phyloP scores from a whole-genome alignment of 495 filamentous ascomycete species.

The Terfezia claveryi region DNA sequence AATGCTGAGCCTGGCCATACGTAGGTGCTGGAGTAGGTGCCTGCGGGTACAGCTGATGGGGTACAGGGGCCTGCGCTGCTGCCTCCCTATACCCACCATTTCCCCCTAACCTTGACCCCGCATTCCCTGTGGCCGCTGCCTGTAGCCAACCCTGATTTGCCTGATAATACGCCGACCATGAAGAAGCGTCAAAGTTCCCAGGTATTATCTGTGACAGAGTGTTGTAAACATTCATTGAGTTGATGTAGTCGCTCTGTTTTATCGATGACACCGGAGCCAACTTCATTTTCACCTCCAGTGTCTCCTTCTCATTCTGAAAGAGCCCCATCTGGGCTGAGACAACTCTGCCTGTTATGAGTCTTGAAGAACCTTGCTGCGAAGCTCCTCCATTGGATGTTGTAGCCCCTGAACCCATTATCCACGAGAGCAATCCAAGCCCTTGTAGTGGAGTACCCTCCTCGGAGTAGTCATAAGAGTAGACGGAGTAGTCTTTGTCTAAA shows the following conservation, averaged over 20 bases:
- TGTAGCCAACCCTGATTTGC: constrained; percentile 33
- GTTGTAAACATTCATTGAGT: constrained; percentile 32
- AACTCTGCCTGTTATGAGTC: constrained; percentile 76
- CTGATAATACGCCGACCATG: constrained; percentile 43
- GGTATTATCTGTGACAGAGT: constrained; percentile 30
- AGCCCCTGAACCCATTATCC: constrained; percentile 41
- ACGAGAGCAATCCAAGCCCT: constrained; percentile 88
- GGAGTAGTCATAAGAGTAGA: constrained; percentile 93
- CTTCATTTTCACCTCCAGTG: constrained; percentile 79
- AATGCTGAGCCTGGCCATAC: not conserved
- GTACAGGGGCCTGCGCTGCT: constrained; percentile 5
- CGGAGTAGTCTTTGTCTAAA: constrained; percentile 73
- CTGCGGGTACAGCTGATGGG: not conserved
- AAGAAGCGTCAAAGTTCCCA: constrained; percentile 42
- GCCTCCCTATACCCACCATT: constrained; percentile 26
- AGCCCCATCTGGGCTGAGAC: constrained; percentile 63
- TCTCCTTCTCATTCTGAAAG: constrained; percentile 71
- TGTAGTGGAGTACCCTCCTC: constrained; percentile 83
- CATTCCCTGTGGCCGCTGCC: constrained; percentile 13
- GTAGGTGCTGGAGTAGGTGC: not conserved
- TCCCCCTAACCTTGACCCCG: constrained; percentile 21
- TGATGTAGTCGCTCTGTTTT: constrained; percentile 45
- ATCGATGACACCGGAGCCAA: constrained; percentile 61
- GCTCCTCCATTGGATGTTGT: constrained; percentile 21
- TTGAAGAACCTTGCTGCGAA: constrained; percentile 33